Conservation (phyloP, 208 protist genomes). For the Leishmania martiniquensis region DNA sequence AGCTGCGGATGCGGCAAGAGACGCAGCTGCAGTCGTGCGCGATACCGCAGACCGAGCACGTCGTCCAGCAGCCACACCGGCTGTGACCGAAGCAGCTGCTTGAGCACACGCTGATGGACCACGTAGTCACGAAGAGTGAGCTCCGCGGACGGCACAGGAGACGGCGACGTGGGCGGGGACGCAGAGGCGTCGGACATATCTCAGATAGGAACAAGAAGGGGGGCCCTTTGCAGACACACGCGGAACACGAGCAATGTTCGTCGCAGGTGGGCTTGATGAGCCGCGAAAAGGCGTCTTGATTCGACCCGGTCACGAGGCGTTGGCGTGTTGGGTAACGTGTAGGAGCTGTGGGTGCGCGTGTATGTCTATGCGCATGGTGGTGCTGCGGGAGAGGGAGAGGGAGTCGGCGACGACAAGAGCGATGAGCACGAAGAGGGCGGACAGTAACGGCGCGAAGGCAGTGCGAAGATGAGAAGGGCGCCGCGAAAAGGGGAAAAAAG, state of each 20-base stretch:
- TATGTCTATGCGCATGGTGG: not conserved
- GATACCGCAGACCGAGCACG: conserved; percentile 28
- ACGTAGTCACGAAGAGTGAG: conserved; percentile 38
- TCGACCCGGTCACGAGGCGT: not conserved
- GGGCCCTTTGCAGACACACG: not conserved
- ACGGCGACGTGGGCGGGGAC: conserved; percentile 1
- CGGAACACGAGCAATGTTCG: not conserved
- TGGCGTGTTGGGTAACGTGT: not conserved
- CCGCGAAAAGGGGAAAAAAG: not conserved
- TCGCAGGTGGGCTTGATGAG: not conserved
- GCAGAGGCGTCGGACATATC: conserved; percentile 5
- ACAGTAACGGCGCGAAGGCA: not conserved
- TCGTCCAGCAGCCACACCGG: conserved; percentile 33
- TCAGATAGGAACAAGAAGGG: not conserved
- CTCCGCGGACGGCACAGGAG: not conserved
- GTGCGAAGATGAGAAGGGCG: not conserved
- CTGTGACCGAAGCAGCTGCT: conserved; percentile 16
- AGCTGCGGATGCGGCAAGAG: conserved; percentile 18
- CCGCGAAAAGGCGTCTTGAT: not conserved
- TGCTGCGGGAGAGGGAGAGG: not conserved
- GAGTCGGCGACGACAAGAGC: not conserved
- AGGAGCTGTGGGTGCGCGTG: not conserved
- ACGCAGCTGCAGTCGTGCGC: conserved; percentile 23
- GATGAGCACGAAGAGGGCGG: no score
- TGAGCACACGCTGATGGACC: conserved; percentile 22